Evolutionary conservation across 345 rosid genomes (phyloP).

Genomic region (Nasturtium officinale): DNA sequence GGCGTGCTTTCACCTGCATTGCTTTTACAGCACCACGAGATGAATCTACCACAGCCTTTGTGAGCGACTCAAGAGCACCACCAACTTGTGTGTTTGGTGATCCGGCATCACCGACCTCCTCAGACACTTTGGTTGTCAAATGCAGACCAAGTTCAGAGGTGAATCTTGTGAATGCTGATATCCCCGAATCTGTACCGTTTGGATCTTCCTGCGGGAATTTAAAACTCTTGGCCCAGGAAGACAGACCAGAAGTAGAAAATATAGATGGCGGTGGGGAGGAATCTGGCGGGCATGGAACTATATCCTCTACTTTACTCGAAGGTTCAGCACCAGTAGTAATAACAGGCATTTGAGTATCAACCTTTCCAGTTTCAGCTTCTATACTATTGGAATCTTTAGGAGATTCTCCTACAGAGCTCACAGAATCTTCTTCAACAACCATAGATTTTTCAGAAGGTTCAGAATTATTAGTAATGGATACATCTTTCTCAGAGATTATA

Average conservation of each 20-base stretch:
- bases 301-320: constrained; percentile 25
- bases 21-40: constrained; percentile 90
- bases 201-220: constrained; percentile 64
- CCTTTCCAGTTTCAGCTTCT: constrained; percentile 23
- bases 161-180: constrained; percentile 68
- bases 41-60: constrained; percentile 81
- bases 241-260: constrained; percentile 59
- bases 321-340: constrained; percentile 23
- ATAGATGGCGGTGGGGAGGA: constrained; percentile 44
- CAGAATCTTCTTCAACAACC: constrained; percentile 10
- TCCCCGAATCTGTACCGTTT: constrained; percentile 53
- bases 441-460: constrained; percentile 5
- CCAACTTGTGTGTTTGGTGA: constrained; percentile 48
- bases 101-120: constrained; percentile 44
- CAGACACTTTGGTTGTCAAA: constrained; percentile 49
- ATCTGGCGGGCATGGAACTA: constrained; percentile 44
- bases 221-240: constrained; percentile 77
- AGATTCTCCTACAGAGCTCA: constrained; percentile 23
- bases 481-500: constrained; percentile 24
- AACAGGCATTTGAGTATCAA: constrained; percentile 33
- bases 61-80: constrained; percentile 66
- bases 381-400: neutral
- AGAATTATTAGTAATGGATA: neutral
- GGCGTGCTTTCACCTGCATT: constrained; percentile 92
- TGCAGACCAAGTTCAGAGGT: constrained; percentile 74